These are phyloP conservation scores for Mycotypha africana DNA, from an alignment of 371 early-diverging fungal species.

Conservation along the genomic window DNA sequence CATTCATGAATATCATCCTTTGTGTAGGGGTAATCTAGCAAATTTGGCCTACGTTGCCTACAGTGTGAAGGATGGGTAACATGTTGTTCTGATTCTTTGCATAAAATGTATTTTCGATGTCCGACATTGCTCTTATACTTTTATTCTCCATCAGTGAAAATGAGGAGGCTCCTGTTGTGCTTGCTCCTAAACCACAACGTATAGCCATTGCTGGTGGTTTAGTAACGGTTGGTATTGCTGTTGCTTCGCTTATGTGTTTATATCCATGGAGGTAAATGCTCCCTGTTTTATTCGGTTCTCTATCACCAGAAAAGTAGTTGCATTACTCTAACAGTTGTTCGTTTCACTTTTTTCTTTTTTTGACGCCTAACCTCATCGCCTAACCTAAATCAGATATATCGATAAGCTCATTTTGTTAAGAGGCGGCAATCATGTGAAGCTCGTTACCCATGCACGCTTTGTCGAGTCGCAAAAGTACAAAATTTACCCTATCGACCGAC, in stretches of 20 bases:
- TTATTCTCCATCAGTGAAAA: too few relatives aligned
- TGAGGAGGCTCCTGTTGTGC: slow-evolving; percentile 31
- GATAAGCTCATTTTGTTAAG: slow-evolving; percentile 33
- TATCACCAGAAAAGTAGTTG: too few relatives aligned
- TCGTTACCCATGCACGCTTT: slow-evolving; percentile 37
- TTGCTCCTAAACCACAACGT: slow-evolving; percentile 36
- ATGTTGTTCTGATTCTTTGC: too few relatives aligned
- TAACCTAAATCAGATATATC: slow-evolving; percentile 35
- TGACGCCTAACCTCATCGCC: too few relatives aligned
- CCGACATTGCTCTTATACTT: too few relatives aligned
- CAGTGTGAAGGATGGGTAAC: slow-evolving; percentile 32
- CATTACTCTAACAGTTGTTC: too few relatives aligned
- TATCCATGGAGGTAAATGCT: slow-evolving; percentile 49
- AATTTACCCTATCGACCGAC: slow-evolving; percentile 33
- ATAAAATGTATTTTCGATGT: too few relatives aligned
- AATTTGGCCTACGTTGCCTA: slow-evolving; percentile 42
- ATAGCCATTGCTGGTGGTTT: slow-evolving; percentile 37
- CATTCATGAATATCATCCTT: not conserved
- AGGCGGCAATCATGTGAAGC: slow-evolving; percentile 22
- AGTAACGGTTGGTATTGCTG: slow-evolving; percentile 33
- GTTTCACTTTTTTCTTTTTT: too few relatives aligned
- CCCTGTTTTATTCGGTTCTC: too few relatives aligned
- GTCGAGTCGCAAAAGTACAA: slow-evolving; percentile 28
- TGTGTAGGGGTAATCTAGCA: slow-evolving; percentile 43
- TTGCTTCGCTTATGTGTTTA: slow-evolving; percentile 42